These are phyloP conservation scores for Globisporangium splendens DNA, from an alignment of 352 stramenopile genomes.

Conservation along the genomic window DNA sequence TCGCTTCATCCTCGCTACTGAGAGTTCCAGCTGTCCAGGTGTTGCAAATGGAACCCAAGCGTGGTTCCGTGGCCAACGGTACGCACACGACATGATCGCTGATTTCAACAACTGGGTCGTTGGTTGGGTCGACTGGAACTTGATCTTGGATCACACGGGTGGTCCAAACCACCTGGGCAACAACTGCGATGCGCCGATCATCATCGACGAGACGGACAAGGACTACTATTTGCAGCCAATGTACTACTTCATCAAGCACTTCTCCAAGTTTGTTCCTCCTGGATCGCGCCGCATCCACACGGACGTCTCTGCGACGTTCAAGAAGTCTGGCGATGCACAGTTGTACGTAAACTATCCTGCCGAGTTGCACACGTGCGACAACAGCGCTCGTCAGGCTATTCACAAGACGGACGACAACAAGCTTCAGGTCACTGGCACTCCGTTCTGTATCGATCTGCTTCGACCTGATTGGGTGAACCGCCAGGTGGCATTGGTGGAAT, in stretches of 20 bases:
- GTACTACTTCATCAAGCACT: slow-evolving; percentile 91
- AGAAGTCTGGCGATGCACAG: slow-evolving; percentile 54
- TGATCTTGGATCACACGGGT: slow-evolving; percentile 83
- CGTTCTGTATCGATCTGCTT: slow-evolving; percentile 50
- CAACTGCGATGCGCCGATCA: slow-evolving; percentile 73
- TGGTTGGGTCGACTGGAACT: slow-evolving; percentile 93
- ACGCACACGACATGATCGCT: slow-evolving; percentile 88
- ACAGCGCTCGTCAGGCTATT: slow-evolving; percentile 57
- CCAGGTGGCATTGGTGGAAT: slow-evolving; percentile 64
- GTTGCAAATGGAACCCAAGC: slow-evolving; percentile 50
- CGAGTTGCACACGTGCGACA: slow-evolving; percentile 57
- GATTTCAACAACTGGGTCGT: slow-evolving; percentile 87
- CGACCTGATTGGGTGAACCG: slow-evolving; percentile 40
- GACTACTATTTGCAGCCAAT: slow-evolving; percentile 83
- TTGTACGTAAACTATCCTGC: slow-evolving; percentile 60
- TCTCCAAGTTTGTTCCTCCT: slow-evolving; percentile 82
- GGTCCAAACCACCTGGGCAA: slow-evolving; percentile 89
- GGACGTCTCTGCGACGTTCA: slow-evolving; percentile 42
- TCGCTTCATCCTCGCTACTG: slow-evolving; percentile 63
- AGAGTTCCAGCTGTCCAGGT: slow-evolving; percentile 76
- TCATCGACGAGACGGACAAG: slow-evolving; percentile 59
- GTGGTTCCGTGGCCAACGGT: slow-evolving; percentile 85
- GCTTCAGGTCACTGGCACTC: slow-evolving; percentile 55
- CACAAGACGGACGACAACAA: slow-evolving; percentile 64
- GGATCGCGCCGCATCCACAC: slow-evolving; percentile 70